Evolutionary conservation across 2,329 filamentous ascomycete species (phyloP), one percentile per base, ranked within the genome.

Genomic region (Colletotrichum coccodes): DNA sequence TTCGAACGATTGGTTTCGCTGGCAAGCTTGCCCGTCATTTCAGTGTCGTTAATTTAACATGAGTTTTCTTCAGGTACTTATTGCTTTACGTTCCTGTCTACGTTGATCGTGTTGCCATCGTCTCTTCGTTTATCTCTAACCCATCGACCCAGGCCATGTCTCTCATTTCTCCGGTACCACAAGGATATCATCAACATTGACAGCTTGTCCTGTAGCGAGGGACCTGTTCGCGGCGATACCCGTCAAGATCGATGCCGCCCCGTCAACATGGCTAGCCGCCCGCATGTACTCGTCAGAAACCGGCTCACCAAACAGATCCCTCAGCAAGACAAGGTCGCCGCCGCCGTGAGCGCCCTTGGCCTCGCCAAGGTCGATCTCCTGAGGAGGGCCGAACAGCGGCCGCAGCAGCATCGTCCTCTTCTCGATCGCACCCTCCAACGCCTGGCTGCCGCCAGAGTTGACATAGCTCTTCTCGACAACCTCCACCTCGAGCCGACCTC

Each of bases 391-490:
- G 64, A 90, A 89, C 44, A 90, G 71, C 12, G 83, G 86, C 60
- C 87, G 77, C 30, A 91, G 73, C 6, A 85, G 75, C 34, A 89
- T 83, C 3, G 80, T 80, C 50, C 82, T 80, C 52, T 75, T 80
- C 73, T 89, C 86, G 9, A 89, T 76, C 0, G 84, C 84, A 0
- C 87, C 87, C 72, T 89, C 86, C 0, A 81, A 74, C 2, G 83
- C 81, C 74, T 89, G 87, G 34, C 89, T 86, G 0, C 88, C 88
- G 0, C 87, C 88, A 1, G 87, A 86, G 74, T 89, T 90, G 44
- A 88, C 86, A 71, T 90, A 90, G 71, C 85, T 87, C 67, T 87
- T 87, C 76, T 91, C 89, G 0, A 90, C 86, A 0, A 91, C 86
- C 72, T 90, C 87, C 64, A 89, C 81, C 77, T 91, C 89, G 3